Evolutionary conservation across 495 filamentous ascomycete species (phyloP).

Genomic region (Choiromyces venosus): DNA sequence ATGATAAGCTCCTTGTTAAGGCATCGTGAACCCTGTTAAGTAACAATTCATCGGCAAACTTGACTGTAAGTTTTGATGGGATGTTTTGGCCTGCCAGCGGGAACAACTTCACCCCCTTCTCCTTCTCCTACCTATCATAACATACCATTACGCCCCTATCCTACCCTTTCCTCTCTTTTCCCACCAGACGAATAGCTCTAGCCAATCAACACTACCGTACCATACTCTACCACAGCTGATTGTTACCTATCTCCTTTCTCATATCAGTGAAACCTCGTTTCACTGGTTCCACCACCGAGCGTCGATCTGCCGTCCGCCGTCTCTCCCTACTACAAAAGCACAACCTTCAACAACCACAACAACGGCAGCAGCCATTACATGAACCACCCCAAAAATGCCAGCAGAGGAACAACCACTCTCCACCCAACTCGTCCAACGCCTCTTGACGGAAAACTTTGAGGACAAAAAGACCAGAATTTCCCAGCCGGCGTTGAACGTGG

Average conservation of each 20-base stretch:
- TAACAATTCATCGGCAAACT: neutral
- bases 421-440: constrained; percentile 61
- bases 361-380: neutral
- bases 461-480: constrained; percentile 65
- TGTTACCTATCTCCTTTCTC: neutral
- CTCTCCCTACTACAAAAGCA: constrained; percentile 1
- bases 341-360: neutral
- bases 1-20: neutral
- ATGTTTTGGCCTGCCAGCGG: neutral
- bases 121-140: neutral
- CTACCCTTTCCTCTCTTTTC: neutral
- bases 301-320: neutral
- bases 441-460: constrained; percentile 74
- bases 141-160: neutral
- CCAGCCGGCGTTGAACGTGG: constrained; percentile 69
- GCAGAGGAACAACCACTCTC: constrained; percentile 52
- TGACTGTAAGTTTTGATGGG: neutral
- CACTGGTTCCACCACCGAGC: neutral
- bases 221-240: neutral
- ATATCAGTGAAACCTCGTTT: neutral
- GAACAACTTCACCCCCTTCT: neutral
- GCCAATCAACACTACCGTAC: neutral
- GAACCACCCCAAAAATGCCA: constrained; percentile 43
- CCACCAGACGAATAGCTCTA: neutral
- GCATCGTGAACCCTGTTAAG: neutral